Base-by-base conservation (phyloP, 2,329 filamentous ascomycete genomes). In the Beauveria brongniartii region DNA sequence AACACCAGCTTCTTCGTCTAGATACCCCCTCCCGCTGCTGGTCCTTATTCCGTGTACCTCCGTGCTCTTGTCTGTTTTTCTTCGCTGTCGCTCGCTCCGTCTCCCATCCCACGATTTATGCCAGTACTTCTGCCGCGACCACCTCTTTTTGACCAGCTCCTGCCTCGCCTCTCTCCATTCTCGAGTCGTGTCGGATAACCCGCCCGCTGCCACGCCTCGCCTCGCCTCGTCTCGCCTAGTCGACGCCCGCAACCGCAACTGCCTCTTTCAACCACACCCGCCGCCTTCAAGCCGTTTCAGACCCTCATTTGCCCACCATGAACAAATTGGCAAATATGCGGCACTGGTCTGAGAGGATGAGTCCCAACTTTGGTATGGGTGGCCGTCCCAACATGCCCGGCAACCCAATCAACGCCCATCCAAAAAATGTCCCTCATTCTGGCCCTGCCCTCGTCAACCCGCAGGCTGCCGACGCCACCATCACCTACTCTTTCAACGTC, bases 401-500 rank as follows among this genome's bases (percentile, higher is more conserved):
- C 72, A 78, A 81, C 67, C 72, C 75, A 65, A 75, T 84, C 71
- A 82, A 81, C 69, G 77, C 81, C 64, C 83, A 85, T 65, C 78
- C 81, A 68, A 85, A 87, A 73, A 78, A 80, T 64, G 74, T 77
- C 64, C 72, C 78, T 61, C 78, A 79, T 62, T 75, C 81, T 57
- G 77, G 78, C 63, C 77, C 83, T 62, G 79, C 84, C 65, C 78
- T 85, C 71, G 81, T 86, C 68, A 86, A 89, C 66, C 85, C 88
- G 62, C 86, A 88, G 65, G 80, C 87, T 64, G 82, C 88, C 71
- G 89, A 93, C 72, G 81, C 87, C 57, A 86, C 86, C 66, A 90
- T 97, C 75, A 91, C 95, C 75, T 88, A 96, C 73, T 93, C 91
- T 66, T 97, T 99, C 86, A 97, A 97, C 73, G 89, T 99, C 54